Evolutionary conservation across 164 flowering plant genomes (phyloP).

Genomic region (Malania oleifera): DNA sequence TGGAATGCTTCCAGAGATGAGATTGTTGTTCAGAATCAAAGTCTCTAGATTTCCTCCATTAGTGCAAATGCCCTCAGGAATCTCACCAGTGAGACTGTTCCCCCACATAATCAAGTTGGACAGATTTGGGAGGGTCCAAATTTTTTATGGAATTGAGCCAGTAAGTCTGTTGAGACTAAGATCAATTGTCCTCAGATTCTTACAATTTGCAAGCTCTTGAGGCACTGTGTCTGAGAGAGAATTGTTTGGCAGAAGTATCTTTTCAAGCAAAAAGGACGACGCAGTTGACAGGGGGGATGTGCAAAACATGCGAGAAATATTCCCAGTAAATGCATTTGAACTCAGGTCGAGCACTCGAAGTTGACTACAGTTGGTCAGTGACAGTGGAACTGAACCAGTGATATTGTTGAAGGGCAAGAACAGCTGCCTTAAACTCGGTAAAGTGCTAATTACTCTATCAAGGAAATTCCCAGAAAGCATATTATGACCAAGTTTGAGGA

Average conservation of each 20-base stretch:
- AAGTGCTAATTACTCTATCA: constrained; percentile 38
- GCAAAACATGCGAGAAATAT: constrained; percentile 57
- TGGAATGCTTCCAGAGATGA: constrained; percentile 61
- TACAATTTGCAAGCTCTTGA: constrained; percentile 55
- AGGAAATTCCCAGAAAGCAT: constrained; percentile 60
- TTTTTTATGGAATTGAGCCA: constrained; percentile 54
- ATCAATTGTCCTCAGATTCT: constrained; percentile 47
- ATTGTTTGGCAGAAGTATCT: constrained; percentile 50
- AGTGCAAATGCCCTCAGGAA: constrained; percentile 63
- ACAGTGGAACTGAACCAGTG: constrained; percentile 51
- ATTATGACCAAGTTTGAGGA: constrained; percentile 56
- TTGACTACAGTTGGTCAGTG: constrained; percentile 42
- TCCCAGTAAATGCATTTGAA: constrained; percentile 57
- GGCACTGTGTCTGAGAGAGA: constrained; percentile 56
- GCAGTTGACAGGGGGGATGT: constrained; percentile 23
- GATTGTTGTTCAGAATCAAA: constrained; percentile 75
- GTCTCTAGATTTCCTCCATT: constrained; percentile 62
- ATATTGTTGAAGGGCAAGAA: constrained; percentile 59
- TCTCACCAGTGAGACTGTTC: constrained; percentile 55
- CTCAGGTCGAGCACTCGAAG: constrained; percentile 71
- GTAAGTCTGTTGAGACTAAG: constrained; percentile 65
- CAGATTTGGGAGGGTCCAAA: constrained; percentile 67
- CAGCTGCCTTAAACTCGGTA: constrained; percentile 39
- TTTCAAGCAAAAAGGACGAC: too few relatives aligned
- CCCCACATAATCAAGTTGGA: constrained; percentile 77